Percentiles rank a stretch among this genome's conserved stretches.
phyloP scores from a whole-genome alignment of 805 yeast species.

The Ogataea minuta region DNA sequence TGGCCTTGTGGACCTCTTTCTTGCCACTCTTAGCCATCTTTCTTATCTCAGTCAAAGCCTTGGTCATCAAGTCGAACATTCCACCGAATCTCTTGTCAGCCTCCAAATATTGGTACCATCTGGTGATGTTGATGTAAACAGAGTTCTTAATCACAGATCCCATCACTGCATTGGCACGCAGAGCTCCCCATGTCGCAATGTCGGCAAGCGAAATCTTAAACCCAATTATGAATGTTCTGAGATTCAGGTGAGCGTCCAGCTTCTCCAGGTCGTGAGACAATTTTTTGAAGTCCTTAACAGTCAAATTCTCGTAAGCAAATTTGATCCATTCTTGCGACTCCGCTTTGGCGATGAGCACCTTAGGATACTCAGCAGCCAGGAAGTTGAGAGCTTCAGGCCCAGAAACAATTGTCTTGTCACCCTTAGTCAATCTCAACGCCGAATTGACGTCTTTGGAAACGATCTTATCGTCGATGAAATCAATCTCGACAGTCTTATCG shows the following conservation, averaged over 20 bases:
- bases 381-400: slow-evolving; percentile 46
- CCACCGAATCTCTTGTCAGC: slow-evolving; percentile 65
- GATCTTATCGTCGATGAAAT: slow-evolving; percentile 71
- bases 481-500: slow-evolving; percentile 53
- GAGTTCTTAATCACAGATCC: slow-evolving; percentile 86
- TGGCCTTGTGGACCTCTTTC: slow-evolving; percentile 90
- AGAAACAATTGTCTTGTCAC: slow-evolving; percentile 42
- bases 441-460: slow-evolving; percentile 42
- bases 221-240: slow-evolving; percentile 77
- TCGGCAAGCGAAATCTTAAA: slow-evolving; percentile 72
- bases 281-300: slow-evolving; percentile 85
- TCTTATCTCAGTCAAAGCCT: slow-evolving; percentile 70
- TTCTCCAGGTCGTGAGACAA: slow-evolving; percentile 73
- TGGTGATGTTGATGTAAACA: slow-evolving; percentile 78
- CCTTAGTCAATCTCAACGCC: slow-evolving; percentile 43
- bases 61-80: slow-evolving; percentile 62
- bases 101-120: slow-evolving; percentile 88
- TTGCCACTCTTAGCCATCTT: slow-evolving; percentile 62
- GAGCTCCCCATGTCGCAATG: slow-evolving; percentile 87
- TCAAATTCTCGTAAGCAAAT: slow-evolving; percentile 64
- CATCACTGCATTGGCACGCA: slow-evolving; percentile 90
- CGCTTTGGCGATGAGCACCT: slow-evolving; percentile 36
- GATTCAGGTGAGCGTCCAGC: slow-evolving; percentile 79
- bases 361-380: slow-evolving; percentile 54
- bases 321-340: slow-evolving; percentile 61